phyloP scores from a whole-genome alignment of 768 basidiomycete species.

The Porphyrellus cyaneotinctus region DNA sequence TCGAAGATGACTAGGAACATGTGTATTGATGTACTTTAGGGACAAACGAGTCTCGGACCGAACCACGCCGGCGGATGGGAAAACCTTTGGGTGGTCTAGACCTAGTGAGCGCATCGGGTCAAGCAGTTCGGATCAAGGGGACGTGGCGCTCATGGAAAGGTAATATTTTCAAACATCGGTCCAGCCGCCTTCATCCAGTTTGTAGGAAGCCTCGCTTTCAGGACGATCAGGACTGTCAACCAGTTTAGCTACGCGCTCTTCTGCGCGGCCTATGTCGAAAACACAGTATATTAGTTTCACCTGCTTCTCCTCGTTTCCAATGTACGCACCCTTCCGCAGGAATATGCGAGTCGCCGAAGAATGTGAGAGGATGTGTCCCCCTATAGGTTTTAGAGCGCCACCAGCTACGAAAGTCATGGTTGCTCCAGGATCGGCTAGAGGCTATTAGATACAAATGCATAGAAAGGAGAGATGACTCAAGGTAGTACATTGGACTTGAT shows the following conservation, averaged over 20 bases:
- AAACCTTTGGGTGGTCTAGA: neutral
- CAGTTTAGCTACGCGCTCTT: constrained; percentile 86
- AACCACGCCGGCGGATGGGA: neutral
- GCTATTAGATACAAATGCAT: constrained; percentile 5
- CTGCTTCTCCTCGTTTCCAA: neutral
- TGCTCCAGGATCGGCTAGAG: constrained; percentile 86
- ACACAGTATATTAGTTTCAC: neutral
- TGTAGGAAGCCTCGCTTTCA: constrained; percentile 89
- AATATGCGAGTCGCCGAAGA: constrained; percentile 87
- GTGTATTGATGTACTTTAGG: neutral
- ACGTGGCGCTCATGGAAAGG: neutral
- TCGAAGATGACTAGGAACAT: neutral
- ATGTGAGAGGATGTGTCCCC: constrained; percentile 82
- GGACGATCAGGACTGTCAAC: constrained; percentile 88
- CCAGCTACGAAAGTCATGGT: constrained; percentile 95
- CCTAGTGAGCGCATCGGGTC: neutral
- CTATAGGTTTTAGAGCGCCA: constrained; percentile 87
- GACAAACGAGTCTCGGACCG: neutral
- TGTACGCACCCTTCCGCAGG: constrained; percentile 70
- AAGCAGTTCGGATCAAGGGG: neutral
- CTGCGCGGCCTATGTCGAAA: constrained; percentile 64
- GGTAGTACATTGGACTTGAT: constrained; percentile 79
- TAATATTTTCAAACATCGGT: constrained; percentile 59
- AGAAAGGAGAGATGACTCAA: neutral
- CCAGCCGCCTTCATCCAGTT: constrained; percentile 89